Evolutionary conservation across 2,329 filamentous ascomycete genomes (phyloP).

Genomic region (Epicoccum sorghinum): DNA sequence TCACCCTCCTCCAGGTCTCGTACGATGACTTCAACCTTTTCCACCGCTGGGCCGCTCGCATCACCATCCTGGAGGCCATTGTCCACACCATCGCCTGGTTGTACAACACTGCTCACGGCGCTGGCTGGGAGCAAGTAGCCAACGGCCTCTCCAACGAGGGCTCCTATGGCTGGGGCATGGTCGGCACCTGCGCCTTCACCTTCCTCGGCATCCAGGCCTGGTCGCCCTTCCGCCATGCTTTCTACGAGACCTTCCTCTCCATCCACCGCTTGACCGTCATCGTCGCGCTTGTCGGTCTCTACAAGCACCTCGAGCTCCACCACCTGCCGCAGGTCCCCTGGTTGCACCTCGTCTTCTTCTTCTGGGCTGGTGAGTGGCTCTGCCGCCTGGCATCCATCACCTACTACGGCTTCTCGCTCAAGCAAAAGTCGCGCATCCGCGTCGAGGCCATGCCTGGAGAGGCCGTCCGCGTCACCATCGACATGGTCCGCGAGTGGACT

Average conservation of each 20-base stretch:
- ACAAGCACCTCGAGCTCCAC: slow-evolving; percentile 76
- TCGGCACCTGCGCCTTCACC: slow-evolving; percentile 65
- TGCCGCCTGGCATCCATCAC: slow-evolving; percentile 56
- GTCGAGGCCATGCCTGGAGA: slow-evolving; percentile 66
- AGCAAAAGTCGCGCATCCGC: slow-evolving; percentile 58
- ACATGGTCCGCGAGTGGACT: slow-evolving; percentile 60
- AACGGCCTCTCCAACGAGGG: slow-evolving; percentile 61
- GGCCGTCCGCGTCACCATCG: slow-evolving; percentile 66
- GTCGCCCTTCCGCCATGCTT: slow-evolving; percentile 86
- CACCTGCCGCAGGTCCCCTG: slow-evolving; percentile 72
- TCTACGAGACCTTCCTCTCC: slow-evolving; percentile 96
- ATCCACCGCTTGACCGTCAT: slow-evolving; percentile 79
- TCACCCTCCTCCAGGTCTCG: slow-evolving; percentile 79
- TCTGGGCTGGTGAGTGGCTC: slow-evolving; percentile 75
- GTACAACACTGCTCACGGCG: slow-evolving; percentile 66
- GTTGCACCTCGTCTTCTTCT: slow-evolving; percentile 72
- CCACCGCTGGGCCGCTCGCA: slow-evolving; percentile 81
- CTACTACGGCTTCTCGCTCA: slow-evolving; percentile 61
- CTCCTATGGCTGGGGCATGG: slow-evolving; percentile 70
- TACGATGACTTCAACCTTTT: slow-evolving; percentile 97
- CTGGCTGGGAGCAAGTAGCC: slow-evolving; percentile 65
- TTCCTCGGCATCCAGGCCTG: slow-evolving; percentile 72
- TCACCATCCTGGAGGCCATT: slow-evolving; percentile 71
- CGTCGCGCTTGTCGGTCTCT: slow-evolving; percentile 72
- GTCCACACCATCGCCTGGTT: slow-evolving; percentile 76